Base-by-base conservation (phyloP, 2,329 filamentous ascomycete species). In the Ophiocordyceps camponoti-saundersi region DNA sequence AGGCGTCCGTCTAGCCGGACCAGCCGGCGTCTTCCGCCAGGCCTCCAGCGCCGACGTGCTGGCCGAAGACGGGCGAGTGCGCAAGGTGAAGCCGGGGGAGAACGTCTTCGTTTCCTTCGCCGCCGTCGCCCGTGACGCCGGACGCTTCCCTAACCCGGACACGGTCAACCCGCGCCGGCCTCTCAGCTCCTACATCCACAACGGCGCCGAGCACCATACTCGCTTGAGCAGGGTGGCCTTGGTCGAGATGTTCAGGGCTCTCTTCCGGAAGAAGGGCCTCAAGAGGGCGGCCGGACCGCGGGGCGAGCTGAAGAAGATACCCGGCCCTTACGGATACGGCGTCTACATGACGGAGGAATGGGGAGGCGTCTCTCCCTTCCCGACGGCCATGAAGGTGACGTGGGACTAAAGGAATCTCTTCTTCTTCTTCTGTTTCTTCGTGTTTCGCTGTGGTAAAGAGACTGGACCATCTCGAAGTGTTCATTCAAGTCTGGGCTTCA, bases 331-430 rank as follows among this genome's bases (percentile, higher is more conserved):
- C 1, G 76, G 75, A 0, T 73, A 71, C 58, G 73, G 67, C 11
- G 63, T 74, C 7, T 86, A 83, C 58, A 65, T 85, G 68, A 72
- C 73, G 36, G 75, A 82, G 61, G 79, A 85, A 55, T 78, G 79
- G 66, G 74, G 77, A 16, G 58, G 56, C 8, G 53, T 68, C 21
- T 65, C 59, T 54, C 64, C 68, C 1, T 73, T 71, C 55, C 71
- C 72, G 0, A 65, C 63, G 0, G 68, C 65, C n/a, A 73, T 75
- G 71, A 73, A 72, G 64, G 61, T 75, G 7, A 64, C 61, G 44
- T 75, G 71, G 70, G 69, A 73, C 12, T 44, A 36, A 4, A 23
- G 20, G n/a, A 8, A 4, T 6, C 18, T n/a, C 18, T 18, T n/a
- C 16, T 39, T 10, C 16, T 18, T 32, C 11, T 32, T 12, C 11